These are phyloP conservation scores for Mucor indicus DNA, from an alignment of 371 early-diverging fungal genomes.

Conservation along the genomic window DNA sequence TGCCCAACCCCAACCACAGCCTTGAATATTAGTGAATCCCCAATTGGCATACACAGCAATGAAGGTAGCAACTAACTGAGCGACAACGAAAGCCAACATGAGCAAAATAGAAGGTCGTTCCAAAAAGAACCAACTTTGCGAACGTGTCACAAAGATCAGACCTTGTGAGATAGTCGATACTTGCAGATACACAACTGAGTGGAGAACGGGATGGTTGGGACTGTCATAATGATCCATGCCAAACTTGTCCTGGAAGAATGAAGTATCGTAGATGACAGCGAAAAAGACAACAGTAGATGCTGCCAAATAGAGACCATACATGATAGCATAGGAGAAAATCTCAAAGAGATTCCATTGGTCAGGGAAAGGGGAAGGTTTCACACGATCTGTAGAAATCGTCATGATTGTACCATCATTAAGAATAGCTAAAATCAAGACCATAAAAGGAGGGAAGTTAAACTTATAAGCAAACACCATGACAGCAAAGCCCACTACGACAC, in stretches of 20 bases:
- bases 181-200: constrained; percentile 53
- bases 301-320: constrained; percentile 43
- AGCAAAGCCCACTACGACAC: constrained; percentile 49
- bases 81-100: constrained; percentile 46
- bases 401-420: constrained; percentile 49
- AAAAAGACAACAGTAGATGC: constrained; percentile 42
- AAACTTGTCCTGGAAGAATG: constrained; percentile 39
- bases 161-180: constrained; percentile 55
- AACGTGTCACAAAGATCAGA: constrained; percentile 55
- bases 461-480: constrained; percentile 45
- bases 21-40: constrained; percentile 50
- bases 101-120: constrained; percentile 50
- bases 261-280: constrained; percentile 28
- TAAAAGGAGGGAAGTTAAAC: constrained; percentile 53
- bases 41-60: constrained; percentile 56
- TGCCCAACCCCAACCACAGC: constrained; percentile 54
- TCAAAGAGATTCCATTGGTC: constrained; percentile 48
- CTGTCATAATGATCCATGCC: constrained; percentile 28
- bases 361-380: constrained; percentile 43
- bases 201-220: constrained; percentile 40
- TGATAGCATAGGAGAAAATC: constrained; percentile 44
- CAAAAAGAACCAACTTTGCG: constrained; percentile 46
- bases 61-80: constrained; percentile 53
- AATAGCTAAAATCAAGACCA: constrained; percentile 47
- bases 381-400: constrained; percentile 49